Evolutionary conservation across 1,284 basidiomycete species (phyloP), one percentile per base, ranked within the genome.

Genomic region (Fistulinella cinereoalba): DNA sequence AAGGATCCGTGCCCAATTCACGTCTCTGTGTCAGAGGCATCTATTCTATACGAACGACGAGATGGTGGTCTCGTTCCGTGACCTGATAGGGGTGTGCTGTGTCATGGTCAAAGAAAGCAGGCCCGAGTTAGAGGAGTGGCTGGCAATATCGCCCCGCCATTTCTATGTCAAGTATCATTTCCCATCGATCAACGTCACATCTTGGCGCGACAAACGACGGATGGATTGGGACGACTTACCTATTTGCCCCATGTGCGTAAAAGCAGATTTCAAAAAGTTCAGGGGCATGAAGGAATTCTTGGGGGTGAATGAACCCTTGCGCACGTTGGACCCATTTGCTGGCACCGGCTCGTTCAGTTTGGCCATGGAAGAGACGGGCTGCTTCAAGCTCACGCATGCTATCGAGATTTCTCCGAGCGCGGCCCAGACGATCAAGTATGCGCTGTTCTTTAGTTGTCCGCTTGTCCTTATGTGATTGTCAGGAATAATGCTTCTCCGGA

Each of bases 351-450:
- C 83, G 10, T 84, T 89, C 56, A 75, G 74, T 36, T 60, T 75
- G 19, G 83, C 77, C 0, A 64, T 88, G 62, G 72, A 75, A 18
- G 67, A 76, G 27, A 69, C 72, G 37, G 70, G 75, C 0, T 75
- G 72, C 39, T 54, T 88, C 43, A 72, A 77, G 50, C 60, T 85
- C 3, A 81, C 77, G 0, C 80, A 86, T 68, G 75, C 81, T 0
- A 64, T 87, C 29, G 86, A 89, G 54, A 80, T 86, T 23, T 71
- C 75, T 28, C 83, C 85, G 0, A 86, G 83, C 56, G 83, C 87
- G n/a, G 81, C 82, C 0, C 64, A 67, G 47, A 86, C 86, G 1
- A 63, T 83, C 16, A 67, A 64, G 85, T 85, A 55, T 44, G 76
- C 63, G 11, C 36, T 23, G 16, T 37, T 47, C 12, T 43, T 43